Evolutionary conservation across 306 rosid species (phyloP).

Genomic region (Glycine soja): DNA sequence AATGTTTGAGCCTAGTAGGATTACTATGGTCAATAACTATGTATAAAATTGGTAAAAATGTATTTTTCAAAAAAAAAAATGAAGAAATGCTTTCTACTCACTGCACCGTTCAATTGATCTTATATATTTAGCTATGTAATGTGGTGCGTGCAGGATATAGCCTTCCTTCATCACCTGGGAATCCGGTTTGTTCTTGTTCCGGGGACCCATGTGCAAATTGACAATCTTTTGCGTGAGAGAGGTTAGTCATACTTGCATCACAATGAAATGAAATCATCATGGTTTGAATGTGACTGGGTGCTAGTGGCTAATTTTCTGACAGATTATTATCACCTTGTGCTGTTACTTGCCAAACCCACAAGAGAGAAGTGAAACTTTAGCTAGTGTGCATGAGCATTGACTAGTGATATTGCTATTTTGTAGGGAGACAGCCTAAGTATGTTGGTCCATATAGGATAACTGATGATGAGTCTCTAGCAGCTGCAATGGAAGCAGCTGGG

Average conservation of each 20-base stretch:
- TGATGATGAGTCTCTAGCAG: slow-evolving; percentile 66
- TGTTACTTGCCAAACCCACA: background rate
- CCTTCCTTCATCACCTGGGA: slow-evolving; percentile 84
- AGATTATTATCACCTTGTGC: background rate
- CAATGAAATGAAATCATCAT: background rate
- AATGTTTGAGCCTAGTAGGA: background rate
- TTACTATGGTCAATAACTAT: background rate
- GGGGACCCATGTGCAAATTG: slow-evolving; percentile 74
- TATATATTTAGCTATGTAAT: background rate
- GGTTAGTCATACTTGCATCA: slow-evolving; percentile 52
- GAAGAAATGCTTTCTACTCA: background rate
- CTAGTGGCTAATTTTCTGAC: background rate
- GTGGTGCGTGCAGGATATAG: slow-evolving; percentile 70
- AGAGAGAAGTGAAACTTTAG: slow-evolving; percentile 13
- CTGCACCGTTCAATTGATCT: slow-evolving; percentile 6
- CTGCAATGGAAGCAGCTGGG: slow-evolving; percentile 84
- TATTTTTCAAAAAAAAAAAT: background rate
- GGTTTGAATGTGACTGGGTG: slow-evolving; percentile 1
- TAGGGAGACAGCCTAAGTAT: slow-evolving; percentile 68
- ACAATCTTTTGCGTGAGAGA: slow-evolving; percentile 70
- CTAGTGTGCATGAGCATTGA: slow-evolving; percentile 24
- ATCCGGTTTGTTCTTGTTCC: slow-evolving; percentile 81
- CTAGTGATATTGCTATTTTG: slow-evolving; percentile 32
- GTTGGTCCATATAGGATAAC: slow-evolving; percentile 76
- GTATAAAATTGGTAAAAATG: background rate